Evolutionary conservation across 768 basidiomycete species (phyloP).

Genomic region (Gloeophyllum trabeum): DNA sequence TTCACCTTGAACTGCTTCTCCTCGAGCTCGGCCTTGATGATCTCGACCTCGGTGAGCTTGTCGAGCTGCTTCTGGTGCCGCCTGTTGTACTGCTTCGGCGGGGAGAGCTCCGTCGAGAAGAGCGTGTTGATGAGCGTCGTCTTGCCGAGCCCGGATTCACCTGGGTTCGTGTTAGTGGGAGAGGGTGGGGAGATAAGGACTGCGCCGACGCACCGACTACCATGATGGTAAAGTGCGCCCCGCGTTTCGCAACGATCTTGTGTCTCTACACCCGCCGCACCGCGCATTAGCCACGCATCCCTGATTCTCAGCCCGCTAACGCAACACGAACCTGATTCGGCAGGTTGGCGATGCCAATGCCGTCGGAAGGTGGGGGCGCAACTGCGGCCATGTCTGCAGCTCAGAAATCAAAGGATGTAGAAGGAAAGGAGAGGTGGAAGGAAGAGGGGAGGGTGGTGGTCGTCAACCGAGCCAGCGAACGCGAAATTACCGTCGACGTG

Average conservation of each 20-base stretch:
- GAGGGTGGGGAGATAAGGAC: neutral
- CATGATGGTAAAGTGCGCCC: constrained; percentile 98
- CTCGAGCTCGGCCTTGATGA: constrained; percentile 98
- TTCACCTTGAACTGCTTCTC: constrained; percentile 99
- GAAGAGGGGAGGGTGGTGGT: neutral
- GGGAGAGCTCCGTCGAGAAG: constrained; percentile 93
- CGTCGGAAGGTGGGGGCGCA: constrained; percentile 38
- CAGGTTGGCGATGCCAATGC: constrained; percentile 92
- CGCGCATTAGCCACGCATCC: constrained; percentile 4
- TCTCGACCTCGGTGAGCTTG: constrained; percentile 97
- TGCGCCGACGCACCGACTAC: constrained; percentile 72
- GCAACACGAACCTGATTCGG: constrained; percentile 79
- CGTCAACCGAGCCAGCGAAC: neutral
- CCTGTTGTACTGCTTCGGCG: constrained; percentile 79
- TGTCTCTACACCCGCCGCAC: constrained; percentile 54
- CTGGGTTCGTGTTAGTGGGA: constrained; percentile 24
- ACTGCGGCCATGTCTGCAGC: constrained; percentile 5
- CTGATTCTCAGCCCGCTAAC: constrained; percentile 6
- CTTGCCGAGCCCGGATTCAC: constrained; percentile 96
- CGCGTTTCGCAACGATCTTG: constrained; percentile 97
- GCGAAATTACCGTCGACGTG: neutral
- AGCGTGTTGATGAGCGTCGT: constrained; percentile 98
- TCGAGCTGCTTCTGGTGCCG: constrained; percentile 95
- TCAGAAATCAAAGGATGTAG: too few species aligned
- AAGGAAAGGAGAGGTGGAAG: neutral